phyloP scores from a whole-genome alignment of 2,329 filamentous ascomycete species.

The Penicillium frequentans region DNA sequence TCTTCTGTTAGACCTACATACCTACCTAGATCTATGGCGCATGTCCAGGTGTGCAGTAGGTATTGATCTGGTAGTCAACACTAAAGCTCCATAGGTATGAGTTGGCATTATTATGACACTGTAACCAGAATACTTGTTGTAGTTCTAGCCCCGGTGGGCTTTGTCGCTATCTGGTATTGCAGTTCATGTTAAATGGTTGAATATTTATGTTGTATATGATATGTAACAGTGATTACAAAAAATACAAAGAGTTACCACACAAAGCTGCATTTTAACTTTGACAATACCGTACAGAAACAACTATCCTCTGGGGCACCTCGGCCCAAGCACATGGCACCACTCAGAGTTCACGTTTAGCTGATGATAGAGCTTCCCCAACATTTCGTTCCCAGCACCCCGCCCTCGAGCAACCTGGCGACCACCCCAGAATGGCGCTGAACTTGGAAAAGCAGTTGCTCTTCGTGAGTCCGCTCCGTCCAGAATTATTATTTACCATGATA shows the following conservation, averaged over 20 bases:
- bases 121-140: too few species aligned
- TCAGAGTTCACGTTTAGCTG: slow-evolving; percentile 12
- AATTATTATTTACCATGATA: not conserved
- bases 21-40: too few species aligned
- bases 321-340: slow-evolving; percentile 18
- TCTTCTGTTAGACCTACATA: too few species aligned
- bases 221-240: not conserved
- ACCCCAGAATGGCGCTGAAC: slow-evolving; percentile 50
- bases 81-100: too few species aligned
- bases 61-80: too few species aligned
- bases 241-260: not conserved
- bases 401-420: not conserved
- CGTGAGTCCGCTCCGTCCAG: slow-evolving; percentile 48
- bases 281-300: slow-evolving; percentile 11
- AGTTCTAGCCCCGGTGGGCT: too few species aligned
- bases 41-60: too few species aligned
- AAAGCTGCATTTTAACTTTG: not conserved
- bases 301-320: slow-evolving; percentile 5
- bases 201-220: too few species aligned
- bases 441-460: slow-evolving; percentile 67
- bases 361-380: slow-evolving; percentile 12
- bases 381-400: slow-evolving; percentile 1
- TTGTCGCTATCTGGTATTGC: too few species aligned
- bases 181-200: too few species aligned
- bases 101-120: too few species aligned